A percentile compares a stretch with the other conserved stretches of the same genome.
Conservation (phyloP, 2,329 filamentous ascomycete genomes). For the Aspergillus bombycis region DNA sequence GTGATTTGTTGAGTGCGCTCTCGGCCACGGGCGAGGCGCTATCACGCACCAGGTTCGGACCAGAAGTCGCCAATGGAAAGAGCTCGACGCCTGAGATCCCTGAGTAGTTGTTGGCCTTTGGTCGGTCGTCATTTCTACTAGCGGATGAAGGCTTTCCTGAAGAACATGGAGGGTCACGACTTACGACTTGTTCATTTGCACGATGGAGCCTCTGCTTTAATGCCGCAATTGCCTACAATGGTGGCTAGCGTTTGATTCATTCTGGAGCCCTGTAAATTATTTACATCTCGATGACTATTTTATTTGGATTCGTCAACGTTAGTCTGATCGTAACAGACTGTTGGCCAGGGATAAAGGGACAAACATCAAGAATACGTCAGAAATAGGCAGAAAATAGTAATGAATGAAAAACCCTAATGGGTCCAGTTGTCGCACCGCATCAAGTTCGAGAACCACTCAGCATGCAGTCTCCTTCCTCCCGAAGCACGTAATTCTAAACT, state of each 20-base stretch:
- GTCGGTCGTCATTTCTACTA: background rate
- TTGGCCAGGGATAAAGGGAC: background rate
- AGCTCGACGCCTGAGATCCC: slow-evolving; percentile 19
- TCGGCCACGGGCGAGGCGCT: slow-evolving; percentile 41
- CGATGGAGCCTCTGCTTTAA: too few relatives aligned
- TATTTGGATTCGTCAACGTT: background rate
- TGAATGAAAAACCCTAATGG: background rate
- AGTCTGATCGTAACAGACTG: background rate
- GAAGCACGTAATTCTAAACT: slow-evolving; percentile 14
- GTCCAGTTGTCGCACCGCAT: too few relatives aligned
- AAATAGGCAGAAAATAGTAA: background rate
- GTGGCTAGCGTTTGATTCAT: background rate
- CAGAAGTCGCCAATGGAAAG: slow-evolving; percentile 17
- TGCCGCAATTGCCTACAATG: background rate
- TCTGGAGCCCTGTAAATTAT: background rate
- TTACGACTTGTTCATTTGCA: background rate
- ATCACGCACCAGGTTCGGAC: slow-evolving; percentile 18
- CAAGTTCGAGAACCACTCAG: too few relatives aligned
- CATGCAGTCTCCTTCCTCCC: background rate
- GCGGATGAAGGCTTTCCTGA: background rate
- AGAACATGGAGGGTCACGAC: background rate
- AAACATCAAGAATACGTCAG: background rate
- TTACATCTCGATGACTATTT: background rate
- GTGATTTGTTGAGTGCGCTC: slow-evolving; percentile 43
- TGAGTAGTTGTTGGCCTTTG: slow-evolving; percentile 12